These are phyloP conservation scores for Arbutus unedo DNA, from an alignment of 148 eudicot genomes.

Conservation along the genomic window DNA sequence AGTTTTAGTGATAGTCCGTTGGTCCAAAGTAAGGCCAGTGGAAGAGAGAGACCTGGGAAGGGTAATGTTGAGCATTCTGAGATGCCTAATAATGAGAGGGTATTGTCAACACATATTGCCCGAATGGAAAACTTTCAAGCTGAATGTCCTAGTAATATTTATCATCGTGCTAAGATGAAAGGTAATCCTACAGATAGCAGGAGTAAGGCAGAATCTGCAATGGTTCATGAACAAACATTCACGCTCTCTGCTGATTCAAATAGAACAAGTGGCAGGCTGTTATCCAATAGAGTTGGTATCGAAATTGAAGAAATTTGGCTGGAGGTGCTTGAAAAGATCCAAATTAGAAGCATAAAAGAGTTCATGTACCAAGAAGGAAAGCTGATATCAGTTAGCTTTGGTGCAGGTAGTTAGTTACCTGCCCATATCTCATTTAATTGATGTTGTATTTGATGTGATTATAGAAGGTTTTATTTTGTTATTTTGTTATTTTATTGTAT, in stretches of 20 bases:
- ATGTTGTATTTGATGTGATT: neutral
- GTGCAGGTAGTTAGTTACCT: slow-evolving; percentile 58
- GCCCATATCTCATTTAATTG: neutral
- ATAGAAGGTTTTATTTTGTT: neutral
- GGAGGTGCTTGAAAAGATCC: slow-evolving; percentile 68
- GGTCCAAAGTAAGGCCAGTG: slow-evolving; percentile 28
- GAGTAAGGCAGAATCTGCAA: slow-evolving; percentile 28
- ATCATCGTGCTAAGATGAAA: slow-evolving; percentile 27
- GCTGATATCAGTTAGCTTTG: slow-evolving; percentile 63
- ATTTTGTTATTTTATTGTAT: neutral
- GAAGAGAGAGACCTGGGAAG: slow-evolving; percentile 39
- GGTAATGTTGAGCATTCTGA: slow-evolving; percentile 40
- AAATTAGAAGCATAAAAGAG: slow-evolving; percentile 59
- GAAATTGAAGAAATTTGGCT: slow-evolving; percentile 80
- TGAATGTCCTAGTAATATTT: slow-evolving; percentile 38
- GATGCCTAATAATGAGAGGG: slow-evolving; percentile 38
- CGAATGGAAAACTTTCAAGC: slow-evolving; percentile 30
- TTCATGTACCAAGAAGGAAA: slow-evolving; percentile 83
- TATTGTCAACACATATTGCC: slow-evolving; percentile 26
- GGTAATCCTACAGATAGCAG: slow-evolving; percentile 33
- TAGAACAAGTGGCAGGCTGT: slow-evolving; percentile 27
- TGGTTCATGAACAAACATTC: slow-evolving; percentile 30
- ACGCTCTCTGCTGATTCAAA: slow-evolving; percentile 27
- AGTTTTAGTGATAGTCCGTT: slow-evolving; percentile 62
- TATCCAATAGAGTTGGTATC: slow-evolving; percentile 26